Percentiles rank a stretch among this genome's conserved stretches.
Conservation (phyloP, 73 alveolate species). For the Loxodes magnus region DNA sequence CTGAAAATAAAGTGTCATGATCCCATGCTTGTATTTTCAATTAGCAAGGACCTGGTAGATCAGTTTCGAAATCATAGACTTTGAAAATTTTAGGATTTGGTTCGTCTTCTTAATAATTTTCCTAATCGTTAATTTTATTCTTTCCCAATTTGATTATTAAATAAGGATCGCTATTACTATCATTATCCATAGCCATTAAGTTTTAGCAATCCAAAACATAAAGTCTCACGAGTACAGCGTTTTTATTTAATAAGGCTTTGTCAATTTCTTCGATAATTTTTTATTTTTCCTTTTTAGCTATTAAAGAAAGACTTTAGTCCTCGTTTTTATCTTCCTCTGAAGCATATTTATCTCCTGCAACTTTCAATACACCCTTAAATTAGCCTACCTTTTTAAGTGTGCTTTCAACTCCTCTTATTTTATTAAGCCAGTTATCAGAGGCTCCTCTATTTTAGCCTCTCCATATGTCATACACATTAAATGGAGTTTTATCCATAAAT, state of each 20-base stretch:
- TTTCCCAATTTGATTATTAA: conserved; percentile 65
- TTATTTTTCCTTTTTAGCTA: conserved; percentile 9
- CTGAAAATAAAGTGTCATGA: conserved; percentile 84
- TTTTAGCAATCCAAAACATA: conserved; percentile 68
- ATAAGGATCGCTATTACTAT: conserved; percentile 91
- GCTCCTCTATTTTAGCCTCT: conserved; percentile 21
- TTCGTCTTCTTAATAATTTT: conserved; percentile 47
- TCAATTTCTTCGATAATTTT: conserved; percentile 13
- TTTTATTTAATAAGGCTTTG: conserved; percentile 34
- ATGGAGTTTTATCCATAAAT: conserved; percentile 13
- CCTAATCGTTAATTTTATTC: conserved; percentile 57
- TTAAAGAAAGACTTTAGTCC: conserved; percentile 9
- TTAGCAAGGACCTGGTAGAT: conserved; percentile 93
- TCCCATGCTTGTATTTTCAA: conserved; percentile 81
- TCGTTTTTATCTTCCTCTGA: neutral
- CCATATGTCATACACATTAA: conserved; percentile 11
- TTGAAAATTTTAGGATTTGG: conserved; percentile 80
- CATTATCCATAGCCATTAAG: conserved; percentile 81
- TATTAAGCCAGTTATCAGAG: conserved; percentile 26
- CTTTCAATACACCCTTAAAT: conserved; percentile 16
- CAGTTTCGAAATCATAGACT: conserved; percentile 65
- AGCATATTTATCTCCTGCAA: conserved; percentile 11
- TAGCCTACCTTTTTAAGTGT: conserved; percentile 24
- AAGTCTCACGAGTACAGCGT: conserved; percentile 60
- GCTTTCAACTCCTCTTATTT: conserved; percentile 5